These are phyloP conservation scores for Ustilago xerochloae DNA, from an alignment of 1,284 basidiomycete species.

Conservation along the genomic window DNA sequence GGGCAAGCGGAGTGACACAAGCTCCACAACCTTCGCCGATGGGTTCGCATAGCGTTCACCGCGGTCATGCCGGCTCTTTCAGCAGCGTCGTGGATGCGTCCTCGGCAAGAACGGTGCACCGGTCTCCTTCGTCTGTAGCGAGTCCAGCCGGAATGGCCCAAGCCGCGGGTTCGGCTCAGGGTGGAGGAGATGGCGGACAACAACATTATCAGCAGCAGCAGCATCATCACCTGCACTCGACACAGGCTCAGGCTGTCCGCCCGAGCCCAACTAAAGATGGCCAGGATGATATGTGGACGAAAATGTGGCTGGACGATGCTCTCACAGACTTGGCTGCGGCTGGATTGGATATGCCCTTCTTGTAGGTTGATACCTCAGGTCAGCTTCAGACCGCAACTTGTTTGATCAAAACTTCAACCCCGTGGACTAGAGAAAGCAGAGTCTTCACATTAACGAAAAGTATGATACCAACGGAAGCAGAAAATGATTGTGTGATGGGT, in stretches of 20 bases:
- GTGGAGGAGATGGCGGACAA: neutral
- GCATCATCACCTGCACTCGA: neutral
- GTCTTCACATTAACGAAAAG: too few species aligned
- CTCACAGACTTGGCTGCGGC: slow-evolving; percentile 40
- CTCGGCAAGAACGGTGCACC: neutral
- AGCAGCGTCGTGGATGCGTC: slow-evolving; percentile 10
- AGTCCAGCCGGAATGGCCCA: slow-evolving; percentile 24
- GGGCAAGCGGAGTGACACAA: slow-evolving; percentile 25
- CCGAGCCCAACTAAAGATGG: slow-evolving; percentile 7
- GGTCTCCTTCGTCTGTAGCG: slow-evolving; percentile 11
- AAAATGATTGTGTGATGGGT: too few species aligned
- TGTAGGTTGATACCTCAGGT: too few species aligned
- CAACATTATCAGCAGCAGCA: neutral
- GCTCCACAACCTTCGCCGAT: neutral
- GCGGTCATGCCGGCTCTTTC: slow-evolving; percentile 11
- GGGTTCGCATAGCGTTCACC: neutral
- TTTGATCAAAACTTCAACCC: neutral
- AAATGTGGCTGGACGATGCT: slow-evolving; percentile 51
- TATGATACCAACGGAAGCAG: too few species aligned
- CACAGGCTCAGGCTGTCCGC: neutral
- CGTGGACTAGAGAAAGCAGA: neutral
- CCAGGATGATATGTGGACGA: slow-evolving; percentile 41
- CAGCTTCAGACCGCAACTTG: too few species aligned
- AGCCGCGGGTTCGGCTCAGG: neutral
- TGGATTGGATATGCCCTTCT: slow-evolving; percentile 50